These are phyloP conservation scores for Phytopythium ostracodes DNA, from an alignment of 352 stramenopile species.

Conservation along the genomic window DNA sequence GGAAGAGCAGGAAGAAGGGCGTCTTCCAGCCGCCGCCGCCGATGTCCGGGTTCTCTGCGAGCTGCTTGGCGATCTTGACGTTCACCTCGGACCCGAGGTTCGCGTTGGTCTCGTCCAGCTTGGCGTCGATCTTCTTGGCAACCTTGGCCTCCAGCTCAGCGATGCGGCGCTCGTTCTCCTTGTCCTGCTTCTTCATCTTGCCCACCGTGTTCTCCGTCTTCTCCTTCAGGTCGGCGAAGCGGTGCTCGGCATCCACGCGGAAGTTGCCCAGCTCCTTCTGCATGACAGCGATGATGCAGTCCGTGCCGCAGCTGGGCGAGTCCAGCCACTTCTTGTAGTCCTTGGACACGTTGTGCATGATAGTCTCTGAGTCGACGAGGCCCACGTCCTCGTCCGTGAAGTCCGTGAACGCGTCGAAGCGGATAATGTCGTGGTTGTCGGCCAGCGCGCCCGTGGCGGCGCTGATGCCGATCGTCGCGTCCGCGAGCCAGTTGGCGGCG, in stretches of 20 bases:
- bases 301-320: conserved; percentile 66
- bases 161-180: conserved; percentile 71
- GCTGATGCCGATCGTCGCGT: conserved; percentile 69
- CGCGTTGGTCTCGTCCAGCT: conserved; percentile 54
- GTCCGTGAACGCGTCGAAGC: conserved; percentile 67
- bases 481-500: conserved; percentile 49
- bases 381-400: conserved; percentile 38
- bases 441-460: conserved; percentile 71
- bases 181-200: conserved; percentile 74
- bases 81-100: conserved; percentile 60
- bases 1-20: conserved; percentile 68
- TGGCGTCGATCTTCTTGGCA: conserved; percentile 53
- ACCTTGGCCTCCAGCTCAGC: conserved; percentile 67
- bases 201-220: conserved; percentile 79
- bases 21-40: conserved; percentile 69
- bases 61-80: conserved; percentile 72
- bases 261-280: conserved; percentile 81
- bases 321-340: conserved; percentile 84
- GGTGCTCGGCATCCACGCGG: conserved; percentile 75
- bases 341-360: conserved; percentile 81
- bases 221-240: conserved; percentile 81
- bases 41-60: conserved; percentile 65
- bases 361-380: conserved; percentile 54
- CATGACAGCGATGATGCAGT: conserved; percentile 74
- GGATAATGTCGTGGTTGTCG: conserved; percentile 86